phyloP scores from a whole-genome alignment of 139 green algal species.

The Pleodorina starrii region DNA sequence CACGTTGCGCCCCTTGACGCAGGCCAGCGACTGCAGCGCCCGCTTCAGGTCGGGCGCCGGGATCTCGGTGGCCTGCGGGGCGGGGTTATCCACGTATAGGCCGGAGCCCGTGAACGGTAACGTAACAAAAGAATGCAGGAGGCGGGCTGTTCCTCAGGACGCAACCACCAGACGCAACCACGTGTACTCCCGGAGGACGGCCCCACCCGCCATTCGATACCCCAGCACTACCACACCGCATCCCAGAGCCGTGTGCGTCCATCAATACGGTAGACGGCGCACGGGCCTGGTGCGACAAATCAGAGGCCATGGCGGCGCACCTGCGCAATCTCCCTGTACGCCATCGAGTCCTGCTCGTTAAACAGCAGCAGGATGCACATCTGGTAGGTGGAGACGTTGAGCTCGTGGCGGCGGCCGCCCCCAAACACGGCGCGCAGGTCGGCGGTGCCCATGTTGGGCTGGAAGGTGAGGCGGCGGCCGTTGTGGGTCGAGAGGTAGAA shows the following conservation, averaged over 20 bases:
- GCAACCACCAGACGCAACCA: too few relatives aligned
- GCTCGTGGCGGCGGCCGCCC: constrained; percentile 83
- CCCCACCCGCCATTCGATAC: too few relatives aligned
- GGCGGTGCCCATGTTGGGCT: constrained; percentile 95
- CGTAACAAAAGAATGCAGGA: not conserved
- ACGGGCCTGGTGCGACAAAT: too few relatives aligned
- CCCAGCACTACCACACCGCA: too few relatives aligned
- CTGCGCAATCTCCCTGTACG: constrained; percentile 53
- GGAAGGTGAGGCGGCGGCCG: constrained; percentile 95
- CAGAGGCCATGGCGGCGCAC: too few relatives aligned
- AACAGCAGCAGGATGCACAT: constrained; percentile 96
- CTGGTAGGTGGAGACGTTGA: constrained; percentile 95
- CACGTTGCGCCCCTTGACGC: constrained; percentile 95
- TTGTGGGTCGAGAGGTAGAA: constrained; percentile 88
- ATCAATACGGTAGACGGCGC: too few relatives aligned
- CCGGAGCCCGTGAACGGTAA: not conserved
- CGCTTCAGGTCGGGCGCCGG: constrained; percentile 89
- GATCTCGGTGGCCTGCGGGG: constrained; percentile 79
- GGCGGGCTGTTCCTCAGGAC: not conserved
- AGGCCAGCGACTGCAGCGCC: constrained; percentile 90
- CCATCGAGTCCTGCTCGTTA: constrained; percentile 84
- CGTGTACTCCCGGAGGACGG: too few relatives aligned
- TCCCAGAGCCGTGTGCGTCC: too few relatives aligned
- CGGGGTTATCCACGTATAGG: not conserved
- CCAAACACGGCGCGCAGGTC: constrained; percentile 89